These are phyloP conservation scores for Mucor plumbeus DNA, from an alignment of 371 early-diverging fungal species.

Conservation along the genomic window DNA sequence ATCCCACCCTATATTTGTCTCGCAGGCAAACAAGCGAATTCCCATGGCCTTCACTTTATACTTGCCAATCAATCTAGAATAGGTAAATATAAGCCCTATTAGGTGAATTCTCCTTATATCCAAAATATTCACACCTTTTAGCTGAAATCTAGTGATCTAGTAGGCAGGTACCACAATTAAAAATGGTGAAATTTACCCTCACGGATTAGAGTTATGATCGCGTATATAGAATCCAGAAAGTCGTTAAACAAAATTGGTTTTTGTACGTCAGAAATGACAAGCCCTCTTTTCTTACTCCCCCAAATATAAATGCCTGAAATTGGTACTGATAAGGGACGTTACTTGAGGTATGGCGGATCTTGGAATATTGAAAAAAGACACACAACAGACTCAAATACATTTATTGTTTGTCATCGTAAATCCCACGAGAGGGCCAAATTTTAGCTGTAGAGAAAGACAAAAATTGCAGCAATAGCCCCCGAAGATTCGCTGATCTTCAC, in stretches of 20 bases:
- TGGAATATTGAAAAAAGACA: not conserved
- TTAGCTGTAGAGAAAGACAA: not conserved
- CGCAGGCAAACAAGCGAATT: too few relatives aligned
- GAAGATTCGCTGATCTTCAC: not conserved
- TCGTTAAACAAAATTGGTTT: not conserved
- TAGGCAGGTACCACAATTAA: not conserved
- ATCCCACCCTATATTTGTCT: not conserved
- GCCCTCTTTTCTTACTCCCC: not conserved
- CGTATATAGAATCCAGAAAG: slow-evolving; percentile 4
- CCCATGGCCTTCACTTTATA: not conserved
- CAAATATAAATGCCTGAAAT: not conserved
- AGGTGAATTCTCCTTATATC: slow-evolving; percentile 14
- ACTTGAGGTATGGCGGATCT: slow-evolving; percentile 9
- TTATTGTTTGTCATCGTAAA: slow-evolving; percentile 27
- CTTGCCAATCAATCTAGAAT: slow-evolving; percentile 5
- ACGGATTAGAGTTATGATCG: not conserved
- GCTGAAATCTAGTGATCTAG: not conserved
- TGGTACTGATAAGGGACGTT: not conserved
- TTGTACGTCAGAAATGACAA: slow-evolving; percentile 8
- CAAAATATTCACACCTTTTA: not conserved
- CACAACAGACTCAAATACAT: not conserved
- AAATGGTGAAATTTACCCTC: not conserved
- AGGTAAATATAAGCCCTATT: slow-evolving; percentile 5
- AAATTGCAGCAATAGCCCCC: too few relatives aligned
- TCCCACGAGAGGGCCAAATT: slow-evolving; percentile 17